phyloP scores from a whole-genome alignment of 306 rosid species.

The Biancaea sappan region DNA sequence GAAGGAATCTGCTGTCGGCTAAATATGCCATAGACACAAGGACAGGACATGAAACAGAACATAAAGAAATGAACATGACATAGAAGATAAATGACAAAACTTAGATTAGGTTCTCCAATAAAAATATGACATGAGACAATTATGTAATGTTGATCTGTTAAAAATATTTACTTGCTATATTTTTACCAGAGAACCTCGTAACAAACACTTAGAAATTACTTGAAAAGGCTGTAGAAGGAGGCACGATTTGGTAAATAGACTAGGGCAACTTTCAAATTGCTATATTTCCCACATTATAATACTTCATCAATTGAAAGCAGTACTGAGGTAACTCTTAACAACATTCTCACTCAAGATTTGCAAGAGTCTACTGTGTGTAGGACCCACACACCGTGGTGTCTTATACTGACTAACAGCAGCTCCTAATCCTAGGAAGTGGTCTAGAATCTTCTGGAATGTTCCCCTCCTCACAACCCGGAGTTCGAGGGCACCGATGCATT shows the following conservation, averaged over 20 bases:
- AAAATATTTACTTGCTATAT: no score
- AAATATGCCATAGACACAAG: not conserved
- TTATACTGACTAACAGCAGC: slow-evolving; percentile 77
- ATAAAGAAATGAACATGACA: not conserved
- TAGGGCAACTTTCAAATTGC: not conserved
- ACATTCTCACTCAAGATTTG: slow-evolving; percentile 68
- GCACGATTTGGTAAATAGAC: not conserved
- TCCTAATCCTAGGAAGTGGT: slow-evolving; percentile 65
- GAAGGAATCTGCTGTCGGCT: slow-evolving; percentile 5
- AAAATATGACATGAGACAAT: not conserved
- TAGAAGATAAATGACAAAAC: not conserved
- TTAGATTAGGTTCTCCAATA: not conserved
- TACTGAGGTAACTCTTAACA: slow-evolving; percentile 60
- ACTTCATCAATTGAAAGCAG: slow-evolving; percentile 51
- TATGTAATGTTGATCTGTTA: no score
- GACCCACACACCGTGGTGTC: slow-evolving; percentile 79
- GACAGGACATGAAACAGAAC: not conserved
- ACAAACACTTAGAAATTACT: not conserved
- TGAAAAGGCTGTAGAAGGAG: not conserved
- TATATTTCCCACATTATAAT: slow-evolving; percentile 9
- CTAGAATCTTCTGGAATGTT: slow-evolving; percentile 75
- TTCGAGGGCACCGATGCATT: slow-evolving; percentile 67
- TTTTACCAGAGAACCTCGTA: not conserved
- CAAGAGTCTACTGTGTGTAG: slow-evolving; percentile 53
- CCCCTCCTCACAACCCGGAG: slow-evolving; percentile 70